Conservation (phyloP, 2,329 filamentous ascomycete species). For the Alternaria sp. region DNA sequence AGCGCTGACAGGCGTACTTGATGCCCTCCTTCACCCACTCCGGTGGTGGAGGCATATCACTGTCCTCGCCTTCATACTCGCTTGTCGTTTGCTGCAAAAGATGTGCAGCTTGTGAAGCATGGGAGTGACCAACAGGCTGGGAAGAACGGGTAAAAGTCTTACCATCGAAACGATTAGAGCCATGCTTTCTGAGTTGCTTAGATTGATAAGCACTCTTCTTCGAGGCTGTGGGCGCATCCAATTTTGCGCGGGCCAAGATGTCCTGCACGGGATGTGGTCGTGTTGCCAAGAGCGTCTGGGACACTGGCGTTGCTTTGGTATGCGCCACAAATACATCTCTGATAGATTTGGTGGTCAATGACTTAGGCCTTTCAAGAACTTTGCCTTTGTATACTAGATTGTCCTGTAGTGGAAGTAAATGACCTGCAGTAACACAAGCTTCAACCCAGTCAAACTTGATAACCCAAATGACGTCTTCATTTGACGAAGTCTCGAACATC, state of each 20-base stretch:
- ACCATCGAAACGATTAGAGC: constrained; percentile 44
- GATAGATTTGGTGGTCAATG: constrained; percentile 30
- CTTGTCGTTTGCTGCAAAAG: constrained; percentile 77
- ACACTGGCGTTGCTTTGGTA: constrained; percentile 16
- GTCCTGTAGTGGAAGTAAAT: constrained; percentile 56
- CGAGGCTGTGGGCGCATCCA: constrained; percentile 50
- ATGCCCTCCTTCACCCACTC: constrained; percentile 71
- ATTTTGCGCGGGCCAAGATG: constrained; percentile 64
- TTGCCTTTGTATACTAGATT: constrained; percentile 62
- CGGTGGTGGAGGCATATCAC: constrained; percentile 70
- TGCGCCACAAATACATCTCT: constrained; percentile 22
- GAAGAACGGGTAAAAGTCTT: constrained; percentile 39
- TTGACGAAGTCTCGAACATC: constrained; percentile 25
- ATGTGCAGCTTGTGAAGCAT: constrained; percentile 35
- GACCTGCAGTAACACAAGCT: constrained; percentile 55
- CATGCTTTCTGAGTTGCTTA: constrained; percentile 26
- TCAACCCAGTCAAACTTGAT: constrained; percentile 64
- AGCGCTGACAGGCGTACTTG: constrained; percentile 81
- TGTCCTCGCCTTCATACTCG: constrained; percentile 70
- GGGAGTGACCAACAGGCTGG: constrained; percentile 19
- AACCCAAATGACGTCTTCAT: constrained; percentile 55
- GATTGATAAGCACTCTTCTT: constrained; percentile 24
- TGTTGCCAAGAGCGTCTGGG: constrained; percentile 30
- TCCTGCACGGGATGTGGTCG: constrained; percentile 30
- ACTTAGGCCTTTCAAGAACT: constrained; percentile 50